Evolutionary conservation across 768 basidiomycete genomes (phyloP).

Genomic region (Pleurotus giganteus): DNA sequence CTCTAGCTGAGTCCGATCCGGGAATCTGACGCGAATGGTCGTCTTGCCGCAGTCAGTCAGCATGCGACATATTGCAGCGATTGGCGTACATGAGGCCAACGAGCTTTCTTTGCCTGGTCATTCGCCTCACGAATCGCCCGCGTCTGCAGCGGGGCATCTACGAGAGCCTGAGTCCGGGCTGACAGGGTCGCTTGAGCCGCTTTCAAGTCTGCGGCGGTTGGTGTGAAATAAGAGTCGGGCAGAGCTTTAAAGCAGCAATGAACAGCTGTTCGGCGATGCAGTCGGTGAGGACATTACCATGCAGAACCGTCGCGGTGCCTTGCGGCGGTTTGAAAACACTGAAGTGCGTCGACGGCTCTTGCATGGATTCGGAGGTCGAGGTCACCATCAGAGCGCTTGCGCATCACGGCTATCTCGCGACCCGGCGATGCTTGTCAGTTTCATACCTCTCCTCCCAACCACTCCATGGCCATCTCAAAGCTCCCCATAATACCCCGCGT

Average conservation of each 20-base stretch:
- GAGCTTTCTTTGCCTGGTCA: conserved; percentile 55
- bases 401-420: too few relatives aligned
- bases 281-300: conserved; percentile 1
- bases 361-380: too few relatives aligned
- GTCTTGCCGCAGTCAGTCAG: conserved; percentile 46
- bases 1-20: conserved; percentile 81
- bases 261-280: not conserved
- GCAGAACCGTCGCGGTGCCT: not conserved
- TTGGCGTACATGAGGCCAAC: conserved; percentile 68
- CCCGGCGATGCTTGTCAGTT: too few relatives aligned
- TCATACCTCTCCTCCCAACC: too few relatives aligned
- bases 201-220: conserved; percentile 68
- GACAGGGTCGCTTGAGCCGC: conserved; percentile 61
- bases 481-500: not conserved
- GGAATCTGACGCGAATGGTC: conserved; percentile 77
- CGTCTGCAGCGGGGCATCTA: conserved; percentile 69
- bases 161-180: conserved; percentile 59
- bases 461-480: not conserved
- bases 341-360: conserved; percentile 14
- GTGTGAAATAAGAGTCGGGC: conserved; percentile 74
- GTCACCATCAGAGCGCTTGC: too few relatives aligned
- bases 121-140: conserved; percentile 62
- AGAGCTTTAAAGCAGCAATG: conserved; percentile 34
- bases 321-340: conserved; percentile 24
- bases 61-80: not conserved